Evolutionary conservation across 78 protist species (phyloP), one percentile per base, ranked within the genome.

Genomic region (slime mould (Dictyostelium discoideum)): DNA sequence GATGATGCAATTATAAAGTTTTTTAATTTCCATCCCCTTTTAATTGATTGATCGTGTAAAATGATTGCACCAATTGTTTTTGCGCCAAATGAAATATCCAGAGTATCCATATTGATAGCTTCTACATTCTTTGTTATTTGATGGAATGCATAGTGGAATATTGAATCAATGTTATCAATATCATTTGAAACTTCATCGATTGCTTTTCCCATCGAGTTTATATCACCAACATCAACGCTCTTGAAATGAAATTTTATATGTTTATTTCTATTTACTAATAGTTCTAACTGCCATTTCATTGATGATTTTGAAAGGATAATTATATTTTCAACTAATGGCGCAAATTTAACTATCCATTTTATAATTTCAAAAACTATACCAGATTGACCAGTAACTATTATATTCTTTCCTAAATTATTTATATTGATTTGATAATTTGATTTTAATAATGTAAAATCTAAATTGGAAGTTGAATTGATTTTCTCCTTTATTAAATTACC

Each of bases 41-140:
- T 32, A n/a, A 87, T 37, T 6, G 85, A 67, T 10, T 77, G n/a
- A 20, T 79, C 1, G 63, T 96, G 97, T 13, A 96, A 83, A 60
- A 82, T 60, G 81, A 95, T 29, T 3, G 92, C 94, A 26, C 97
- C 97, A 10, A 96, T 37, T 18, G 95, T 57, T 76, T 96, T 96
- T 22, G 97, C 93, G 39, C 65, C 67, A 26, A 42, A 73, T 6
- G 85, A 67, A 22, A 65, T 40, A 2, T 18, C 6, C n/a, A 88
- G 8, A n/a, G 69, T 10, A 10, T 69, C 9, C 16, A n/a, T 29
- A 13, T 44, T 4, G 5, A 83, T 78, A 11, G 10, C 57, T 18
- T 73, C 40, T 13, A 85, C 72, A 10, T 65, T 79, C 3, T 60
- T 29, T 13, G 82, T 48, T 11, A 40, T 72, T 54, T 86, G 82